Base-by-base conservation (phyloP, 306 rosid genomes). In the Vigna reflexopilosa region DNA sequence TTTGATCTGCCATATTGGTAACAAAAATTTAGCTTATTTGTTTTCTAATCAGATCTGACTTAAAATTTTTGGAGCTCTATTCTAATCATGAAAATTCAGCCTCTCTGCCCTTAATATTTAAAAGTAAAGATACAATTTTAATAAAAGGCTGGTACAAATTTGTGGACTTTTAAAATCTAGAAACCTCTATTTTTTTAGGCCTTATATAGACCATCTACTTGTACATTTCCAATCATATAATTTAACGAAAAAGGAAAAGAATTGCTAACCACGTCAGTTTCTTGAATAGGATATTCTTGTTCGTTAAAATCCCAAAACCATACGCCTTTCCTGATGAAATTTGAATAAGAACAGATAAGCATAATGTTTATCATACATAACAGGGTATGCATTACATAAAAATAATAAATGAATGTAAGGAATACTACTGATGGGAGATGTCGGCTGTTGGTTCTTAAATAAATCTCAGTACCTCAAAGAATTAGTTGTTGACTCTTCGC, bases 291-390 rank as follows among this genome's bases (percentile, higher is more conserved):
- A 55, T 44, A 83, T 16, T 85, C 77, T 47, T 77, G 78, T 0
- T 77, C 86, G 0, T 62, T n/a, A 69, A 15, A 86, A 67, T 89
- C 78, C 98, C 96, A 90, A 70, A 57, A 82, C 97, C 97, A 94
- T 49, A 57, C 78, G 3, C 85, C 85, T 54, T 70, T 80, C 30
- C 72, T 84, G 72, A 97, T 93, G 91, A 77, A 84, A 48, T 77
- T 57, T 44, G 16, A 52, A 50, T 13, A 36, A 15, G 26, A 44
- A 14, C 56, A 28, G 24, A 48, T 32, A 71, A 68, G 76, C 48
- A 76, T 9, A 30, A 40, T 67, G 26, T 50, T 77, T 20, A 73
- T 72, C 42, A 65, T 45, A 47, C 59, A n/a, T 40, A n/a, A 16
- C 22, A 16, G 36, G n/a, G 16, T 22, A 57, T 12, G 28, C 61